phyloP scores from a whole-genome alignment of 1,284 basidiomycete genomes.

The Cystobasidium sp. region DNA sequence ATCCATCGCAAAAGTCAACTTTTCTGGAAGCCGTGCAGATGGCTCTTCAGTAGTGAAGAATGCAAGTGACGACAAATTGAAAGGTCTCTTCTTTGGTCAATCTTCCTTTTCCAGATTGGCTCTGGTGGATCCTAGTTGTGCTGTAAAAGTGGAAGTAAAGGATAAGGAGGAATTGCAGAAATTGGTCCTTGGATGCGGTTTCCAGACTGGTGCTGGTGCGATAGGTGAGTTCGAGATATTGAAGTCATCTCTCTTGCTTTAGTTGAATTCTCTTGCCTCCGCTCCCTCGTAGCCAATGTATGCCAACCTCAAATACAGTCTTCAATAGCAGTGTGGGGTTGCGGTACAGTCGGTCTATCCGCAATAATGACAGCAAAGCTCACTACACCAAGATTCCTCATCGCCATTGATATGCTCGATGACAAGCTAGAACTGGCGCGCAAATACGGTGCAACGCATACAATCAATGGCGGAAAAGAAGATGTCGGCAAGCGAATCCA shows the following conservation, averaged over 20 bases:
- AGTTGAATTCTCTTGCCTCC: no score
- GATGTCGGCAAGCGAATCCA: slow-evolving; percentile 17
- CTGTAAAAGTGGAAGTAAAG: slow-evolving; percentile 32
- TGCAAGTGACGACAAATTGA: slow-evolving; percentile 5
- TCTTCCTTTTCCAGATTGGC: slow-evolving; percentile 38
- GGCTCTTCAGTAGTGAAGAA: slow-evolving; percentile 6
- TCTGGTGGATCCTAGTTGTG: slow-evolving; percentile 20
- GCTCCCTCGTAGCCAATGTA: slow-evolving; percentile 14
- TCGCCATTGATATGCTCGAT: slow-evolving; percentile 24
- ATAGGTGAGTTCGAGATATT: neutral
- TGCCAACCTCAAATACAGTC: slow-evolving; percentile 30
- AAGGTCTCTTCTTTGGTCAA: slow-evolving; percentile 40
- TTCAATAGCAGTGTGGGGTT: slow-evolving; percentile 30
- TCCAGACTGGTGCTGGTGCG: slow-evolving; percentile 33
- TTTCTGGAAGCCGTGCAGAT: slow-evolving; percentile 16
- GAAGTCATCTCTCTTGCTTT: neutral
- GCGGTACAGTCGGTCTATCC: slow-evolving; percentile 28
- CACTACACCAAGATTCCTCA: slow-evolving; percentile 9
- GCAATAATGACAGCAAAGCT: slow-evolving; percentile 41
- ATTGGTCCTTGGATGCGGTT: slow-evolving; percentile 27
- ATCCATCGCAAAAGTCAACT: slow-evolving; percentile 8
- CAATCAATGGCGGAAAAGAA: slow-evolving; percentile 13
- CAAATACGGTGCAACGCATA: slow-evolving; percentile 32
- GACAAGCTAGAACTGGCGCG: slow-evolving; percentile 19
- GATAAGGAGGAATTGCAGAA: slow-evolving; percentile 17